Percentiles rank a stretch among this genome's conserved stretches.
Conservation (phyloP, 202 grass and related monocot genomes). For the Musa balbisiana region DNA sequence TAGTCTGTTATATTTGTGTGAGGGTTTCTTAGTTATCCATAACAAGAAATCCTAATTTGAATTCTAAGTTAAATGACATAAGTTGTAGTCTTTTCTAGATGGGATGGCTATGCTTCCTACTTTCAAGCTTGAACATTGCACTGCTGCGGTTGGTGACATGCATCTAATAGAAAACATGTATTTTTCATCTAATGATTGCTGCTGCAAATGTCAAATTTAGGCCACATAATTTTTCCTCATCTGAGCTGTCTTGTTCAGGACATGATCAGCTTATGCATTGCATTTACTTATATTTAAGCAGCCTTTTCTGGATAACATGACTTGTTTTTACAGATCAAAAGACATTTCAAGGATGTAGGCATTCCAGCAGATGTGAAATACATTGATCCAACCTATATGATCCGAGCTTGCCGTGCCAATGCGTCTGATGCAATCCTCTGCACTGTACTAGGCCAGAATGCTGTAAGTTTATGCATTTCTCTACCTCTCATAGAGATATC, state of each 20-base stretch:
- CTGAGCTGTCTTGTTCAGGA: background rate
- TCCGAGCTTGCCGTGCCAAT: constrained; percentile 76
- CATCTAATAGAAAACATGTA: too few relatives aligned
- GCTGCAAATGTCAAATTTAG: too few relatives aligned
- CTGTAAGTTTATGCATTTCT: constrained; percentile 38
- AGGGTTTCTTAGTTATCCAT: too few relatives aligned
- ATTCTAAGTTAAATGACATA: too few relatives aligned
- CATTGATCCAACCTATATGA: constrained; percentile 96
- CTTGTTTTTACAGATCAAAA: constrained; percentile 60
- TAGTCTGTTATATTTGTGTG: too few relatives aligned
- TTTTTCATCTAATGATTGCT: too few relatives aligned
- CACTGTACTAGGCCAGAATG: constrained; percentile 95
- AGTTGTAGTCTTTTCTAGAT: too few relatives aligned
- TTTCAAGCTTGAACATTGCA: too few relatives aligned
- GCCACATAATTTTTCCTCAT: background rate
- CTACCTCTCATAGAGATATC: background rate
- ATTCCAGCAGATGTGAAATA: constrained; percentile 84
- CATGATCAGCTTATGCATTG: background rate
- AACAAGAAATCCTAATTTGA: too few relatives aligned
- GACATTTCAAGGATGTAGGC: constrained; percentile 65
- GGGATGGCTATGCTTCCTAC: too few relatives aligned
- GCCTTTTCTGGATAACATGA: constrained; percentile 5
- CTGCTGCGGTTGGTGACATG: too few relatives aligned
- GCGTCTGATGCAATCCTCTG: constrained; percentile 96
- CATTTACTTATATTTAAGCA: background rate